These are phyloP conservation scores for Thelephora aurantiotincta DNA, from an alignment of 768 basidiomycete genomes.

Conservation along the genomic window DNA sequence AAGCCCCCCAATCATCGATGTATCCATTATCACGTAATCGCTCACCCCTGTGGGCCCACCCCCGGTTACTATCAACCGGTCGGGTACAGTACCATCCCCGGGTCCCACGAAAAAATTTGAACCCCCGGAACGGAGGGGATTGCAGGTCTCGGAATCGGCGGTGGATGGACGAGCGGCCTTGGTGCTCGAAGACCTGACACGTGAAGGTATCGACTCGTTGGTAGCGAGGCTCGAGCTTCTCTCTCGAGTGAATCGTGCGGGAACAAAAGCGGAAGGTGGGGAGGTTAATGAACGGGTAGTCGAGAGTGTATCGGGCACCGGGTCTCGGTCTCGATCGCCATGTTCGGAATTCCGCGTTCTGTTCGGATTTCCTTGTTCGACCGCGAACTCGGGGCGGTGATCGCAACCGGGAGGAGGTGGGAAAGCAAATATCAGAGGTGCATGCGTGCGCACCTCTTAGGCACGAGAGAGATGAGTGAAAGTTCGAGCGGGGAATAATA, in stretches of 20 bases:
- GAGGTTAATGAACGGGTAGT: too few species aligned
- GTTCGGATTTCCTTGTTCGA: neutral
- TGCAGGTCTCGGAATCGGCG: too few species aligned
- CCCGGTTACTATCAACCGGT: neutral
- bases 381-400: neutral
- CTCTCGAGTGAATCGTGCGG: too few species aligned
- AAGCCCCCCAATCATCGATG: neutral
- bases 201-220: too few species aligned
- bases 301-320: too few species aligned
- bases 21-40: neutral
- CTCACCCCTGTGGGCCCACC: neutral
- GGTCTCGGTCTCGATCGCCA: neutral
- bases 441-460: constrained; percentile 52
- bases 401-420: constrained; percentile 21
- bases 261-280: too few species aligned
- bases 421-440: constrained; percentile 45
- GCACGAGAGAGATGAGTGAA: neutral
- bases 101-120: too few species aligned
- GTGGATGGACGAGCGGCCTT: too few species aligned
- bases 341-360: neutral
- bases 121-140: too few species aligned
- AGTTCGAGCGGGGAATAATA: neutral
- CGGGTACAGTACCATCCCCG: too few species aligned
- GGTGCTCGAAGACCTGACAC: too few species aligned
- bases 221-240: too few species aligned